Base-by-base conservation (phyloP, 169 alveolate species). In the Plasmodium ovale region DNA sequence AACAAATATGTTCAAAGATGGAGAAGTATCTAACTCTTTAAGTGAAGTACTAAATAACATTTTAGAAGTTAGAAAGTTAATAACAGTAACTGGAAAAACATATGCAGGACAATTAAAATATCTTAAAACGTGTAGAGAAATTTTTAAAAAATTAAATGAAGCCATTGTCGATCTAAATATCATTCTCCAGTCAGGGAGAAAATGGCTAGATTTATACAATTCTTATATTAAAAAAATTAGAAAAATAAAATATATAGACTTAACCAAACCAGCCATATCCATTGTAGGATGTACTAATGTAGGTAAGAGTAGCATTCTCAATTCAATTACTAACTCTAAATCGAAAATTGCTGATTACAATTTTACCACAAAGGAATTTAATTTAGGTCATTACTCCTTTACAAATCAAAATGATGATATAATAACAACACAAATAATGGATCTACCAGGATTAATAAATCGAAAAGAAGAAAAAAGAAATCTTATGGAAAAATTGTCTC, bases 361-460 rank as follows among this genome's bases (percentile, higher is more conserved):
- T 77, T 77, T 77, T 37, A 77, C 88, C 29, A 77, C 88, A 0
- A 77, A 77, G 37, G 88, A 77, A 62, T 77, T 77, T 47, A 77
- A 77, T 62, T 14, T 77, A 77, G 88, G 88, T n/a, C 88, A 77
- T 67, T 77, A 77, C 47, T 77, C 88, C n/a, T 77, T 77, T 77
- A 35, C 54, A 31, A 62, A 62, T 67, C 49, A 77, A 60, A n/a
- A n/a, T n/a, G 35, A 62, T 44, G 88, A 77, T 62, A 67, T 77
- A 37, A 44, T 60, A 7, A 77, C 88, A 44, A 47, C 88, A 27
- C 88, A 77, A 77, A 77, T 77, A 39, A 77, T 77, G 88, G 88
- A 77, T 53, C 51, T 77, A 31, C 88, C 88, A 42, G 88, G 88
- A 39, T 64, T 77, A 60, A 77, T 77, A 42, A 64, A 77, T 77